A percentile compares a stretch with the other conserved stretches of the same genome.
These are phyloP conservation scores for Xylaria intraflava DNA, from an alignment of 495 filamentous ascomycete species.

Conservation along the genomic window DNA sequence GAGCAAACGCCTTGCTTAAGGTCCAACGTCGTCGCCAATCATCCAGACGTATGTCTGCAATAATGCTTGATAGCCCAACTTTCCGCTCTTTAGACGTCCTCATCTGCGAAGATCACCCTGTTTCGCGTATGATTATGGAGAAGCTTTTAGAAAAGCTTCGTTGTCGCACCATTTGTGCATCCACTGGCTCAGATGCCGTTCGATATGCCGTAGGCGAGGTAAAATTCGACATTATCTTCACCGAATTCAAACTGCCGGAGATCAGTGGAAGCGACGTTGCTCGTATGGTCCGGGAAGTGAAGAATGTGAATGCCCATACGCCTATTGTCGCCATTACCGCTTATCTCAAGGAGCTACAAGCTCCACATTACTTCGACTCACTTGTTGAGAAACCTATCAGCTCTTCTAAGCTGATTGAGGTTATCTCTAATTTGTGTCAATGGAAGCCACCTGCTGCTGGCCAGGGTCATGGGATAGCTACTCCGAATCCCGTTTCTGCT, in stretches of 20 bases:
- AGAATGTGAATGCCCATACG: constrained; percentile 88
- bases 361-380: constrained; percentile 88
- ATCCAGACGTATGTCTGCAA: constrained; percentile 83
- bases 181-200: constrained; percentile 82
- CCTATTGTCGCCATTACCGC: constrained; percentile 97
- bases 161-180: constrained; percentile 88
- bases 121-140: constrained; percentile 97
- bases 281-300: constrained; percentile 92
- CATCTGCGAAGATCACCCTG: constrained; percentile 96
- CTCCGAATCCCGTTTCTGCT: constrained; percentile 51
- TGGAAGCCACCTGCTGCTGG: constrained; percentile 74
- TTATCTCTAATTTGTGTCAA: constrained; percentile 75
- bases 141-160: constrained; percentile 88
- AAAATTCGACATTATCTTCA: constrained; percentile 95
- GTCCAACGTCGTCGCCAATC: constrained; percentile 89
- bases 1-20: constrained; percentile 84
- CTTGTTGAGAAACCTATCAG: constrained; percentile 96
- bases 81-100: constrained; percentile 91
- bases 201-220: constrained; percentile 90
- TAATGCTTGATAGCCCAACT: constrained; percentile 70
- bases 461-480: constrained; percentile 36
- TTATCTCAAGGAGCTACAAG: constrained; percentile 90
- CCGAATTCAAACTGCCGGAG: constrained; percentile 90
- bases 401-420: constrained; percentile 76
- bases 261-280: constrained; percentile 93